A percentile compares a stretch with the other conserved stretches of the same genome.
Conservation (phyloP, 2,329 filamentous ascomycete species). For the Penicillium sp. region DNA sequence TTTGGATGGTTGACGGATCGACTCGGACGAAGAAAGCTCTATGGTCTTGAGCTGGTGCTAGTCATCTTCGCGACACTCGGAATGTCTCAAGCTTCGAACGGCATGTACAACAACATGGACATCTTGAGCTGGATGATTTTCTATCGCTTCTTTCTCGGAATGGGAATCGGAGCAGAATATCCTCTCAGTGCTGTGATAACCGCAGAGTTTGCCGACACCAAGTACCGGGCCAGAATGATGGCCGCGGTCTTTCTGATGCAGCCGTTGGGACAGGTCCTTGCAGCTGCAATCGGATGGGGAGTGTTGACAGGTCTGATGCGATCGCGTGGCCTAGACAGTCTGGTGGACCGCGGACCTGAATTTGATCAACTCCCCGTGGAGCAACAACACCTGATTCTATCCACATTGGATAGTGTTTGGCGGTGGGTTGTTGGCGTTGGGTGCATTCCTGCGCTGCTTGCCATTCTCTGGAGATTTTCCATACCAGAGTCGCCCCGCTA, state of each 20-base stretch:
- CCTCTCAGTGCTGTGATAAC: slow-evolving; percentile 67
- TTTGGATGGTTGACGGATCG: slow-evolving; percentile 42
- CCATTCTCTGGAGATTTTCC: slow-evolving; percentile 65
- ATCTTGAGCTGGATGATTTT: slow-evolving; percentile 43
- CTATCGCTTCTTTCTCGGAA: slow-evolving; percentile 47
- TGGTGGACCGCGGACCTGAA: slow-evolving; percentile 33
- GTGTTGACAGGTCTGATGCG: slow-evolving; percentile 64
- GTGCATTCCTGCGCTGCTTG: slow-evolving; percentile 62
- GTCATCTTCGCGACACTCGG: slow-evolving; percentile 46
- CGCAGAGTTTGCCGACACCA: slow-evolving; percentile 55
- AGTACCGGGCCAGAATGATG: slow-evolving; percentile 73
- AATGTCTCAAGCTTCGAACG: slow-evolving; percentile 43
- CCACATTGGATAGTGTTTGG: slow-evolving; percentile 60
- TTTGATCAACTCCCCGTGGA: slow-evolving; percentile 1
- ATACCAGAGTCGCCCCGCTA: slow-evolving; percentile 65
- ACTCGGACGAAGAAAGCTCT: slow-evolving; percentile 48
- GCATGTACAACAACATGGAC: slow-evolving; percentile 40
- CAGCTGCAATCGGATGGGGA: slow-evolving; percentile 74
- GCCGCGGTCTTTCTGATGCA: slow-evolving; percentile 83
- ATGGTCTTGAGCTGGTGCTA: slow-evolving; percentile 49
- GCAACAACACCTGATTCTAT: slow-evolving; percentile 7
- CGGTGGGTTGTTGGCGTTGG: slow-evolving; percentile 65
- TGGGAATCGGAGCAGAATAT: slow-evolving; percentile 66
- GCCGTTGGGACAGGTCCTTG: slow-evolving; percentile 74
- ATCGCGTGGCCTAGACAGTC: slow-evolving; percentile 53